Evolutionary conservation across 2,329 filamentous ascomycete genomes (phyloP), one percentile per base, ranked within the genome.

Genomic region (Setomelanomma holmii): DNA sequence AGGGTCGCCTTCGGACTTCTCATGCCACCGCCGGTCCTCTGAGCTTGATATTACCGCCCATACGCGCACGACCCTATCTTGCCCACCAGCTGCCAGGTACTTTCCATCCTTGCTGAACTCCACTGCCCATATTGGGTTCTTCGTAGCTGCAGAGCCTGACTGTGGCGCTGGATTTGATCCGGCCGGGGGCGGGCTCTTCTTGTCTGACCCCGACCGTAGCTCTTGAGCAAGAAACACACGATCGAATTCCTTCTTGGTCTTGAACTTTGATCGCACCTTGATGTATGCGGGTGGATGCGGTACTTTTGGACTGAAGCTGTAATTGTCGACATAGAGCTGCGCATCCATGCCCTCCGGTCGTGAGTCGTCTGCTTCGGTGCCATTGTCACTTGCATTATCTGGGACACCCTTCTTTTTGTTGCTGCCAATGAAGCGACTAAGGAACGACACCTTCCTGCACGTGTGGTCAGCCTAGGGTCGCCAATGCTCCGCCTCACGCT

Each of bases 201-300:
- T 74, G 22, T 63, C 60, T 10, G 65, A 58, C n/a, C 79, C 80
- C 1, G 82, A 82, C n/a, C 87, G 80, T n/a, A 98, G 79, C 73
- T 98, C 90, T 76, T 99, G 95, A 2, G 95, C 93, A 3, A 98
- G 83, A 71, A 99, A 99, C 52, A 96, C 80, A 40, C 87, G 88
- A 70, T 95, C 87, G 69, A 98, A 97, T 47, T 93, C 89, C 63
- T 86, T 87, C 19, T 83, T 80, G 67, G 89, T 92, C 75, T 96
- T 96, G 74, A 92, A 86, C 68, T 91, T 87, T 1, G 88, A 79
- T 58, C 88, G 86, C 53, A 96, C 89, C 60, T 91, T 91, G 66
- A 98, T 95, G 69, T 98, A 98, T 21, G 90, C 86, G 2, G 93
- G 91, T 3, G 93, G 93, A 48, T 93, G 90, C 60, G 95, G 95